Evolutionary conservation across 2,329 filamentous ascomycete genomes (phyloP), one percentile per base, ranked within the genome.

Genomic region (Ophiostoma piceae): DNA sequence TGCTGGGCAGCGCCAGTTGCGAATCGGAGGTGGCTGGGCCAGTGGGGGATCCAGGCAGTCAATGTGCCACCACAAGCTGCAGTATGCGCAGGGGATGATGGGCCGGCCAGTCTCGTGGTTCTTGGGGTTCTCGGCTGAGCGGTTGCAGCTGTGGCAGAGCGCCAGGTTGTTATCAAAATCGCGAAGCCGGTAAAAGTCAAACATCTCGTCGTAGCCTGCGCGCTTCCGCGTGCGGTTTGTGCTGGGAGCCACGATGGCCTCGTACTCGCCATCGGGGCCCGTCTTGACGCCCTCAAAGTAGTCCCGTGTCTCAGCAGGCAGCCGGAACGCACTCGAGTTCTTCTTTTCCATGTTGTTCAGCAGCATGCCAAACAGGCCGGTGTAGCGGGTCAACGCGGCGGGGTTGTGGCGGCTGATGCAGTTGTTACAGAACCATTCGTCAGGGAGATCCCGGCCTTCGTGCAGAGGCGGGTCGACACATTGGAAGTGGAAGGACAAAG

Each of bases 11-110:
- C 88, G 90, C 92, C 93, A 99, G 69, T 88, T 90, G 75, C 89
- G 88, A 68, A 90, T 83, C 67, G 88, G 85, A 12, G 94, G 94
- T 54, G 92, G 91, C 69, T 91, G 88, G 43, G 93, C 88, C 76
- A 94, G 81, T 43, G 94, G 94, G 37, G 92, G 92, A 76, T 96
- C 89, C 19, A 96, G 82, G 79, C 95, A 99, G 79, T 98, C 94
- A 68, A 97, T 83, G 80, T 99, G 95, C 91, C 94, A 99, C 76
- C 89, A 85, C 43, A 92, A 84, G 14, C 87, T 84, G 79, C 94
- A 99, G 75, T 85, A 87, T 78, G 93, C 93, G 81, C 94, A 99
- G 65, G 90, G 88, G 74, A 97, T 90, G 75, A 98, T 93, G 74
- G 90, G 87, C 35, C 90, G 87, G 74, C 65, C 65, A 26, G 65